Evolutionary conservation across 768 basidiomycete species (phyloP).

Genomic region (Cantharellus anzutake): DNA sequence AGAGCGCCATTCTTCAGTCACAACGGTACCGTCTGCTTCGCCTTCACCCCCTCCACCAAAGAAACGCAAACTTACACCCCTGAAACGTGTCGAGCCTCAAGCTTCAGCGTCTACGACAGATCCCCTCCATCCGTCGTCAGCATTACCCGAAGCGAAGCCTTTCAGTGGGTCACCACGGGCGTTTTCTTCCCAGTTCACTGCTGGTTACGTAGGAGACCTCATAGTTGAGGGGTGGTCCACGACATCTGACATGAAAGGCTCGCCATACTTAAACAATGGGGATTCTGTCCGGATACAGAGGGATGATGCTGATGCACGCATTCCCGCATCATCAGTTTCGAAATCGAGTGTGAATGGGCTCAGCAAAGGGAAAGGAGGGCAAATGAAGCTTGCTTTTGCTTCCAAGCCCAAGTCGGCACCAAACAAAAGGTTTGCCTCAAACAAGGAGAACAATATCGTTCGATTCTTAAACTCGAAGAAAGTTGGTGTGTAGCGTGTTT

Average conservation of each 20-base stretch:
- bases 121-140: background rate
- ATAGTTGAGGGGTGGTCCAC: constrained; percentile 8
- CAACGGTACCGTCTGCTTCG: background rate
- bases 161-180: background rate
- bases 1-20: background rate
- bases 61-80: background rate
- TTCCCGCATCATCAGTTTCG: background rate
- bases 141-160: background rate
- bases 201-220: constrained; percentile 7
- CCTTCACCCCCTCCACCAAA: background rate
- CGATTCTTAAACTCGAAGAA: constrained; percentile 8
- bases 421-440: constrained; percentile 4
- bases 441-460: constrained; percentile 8
- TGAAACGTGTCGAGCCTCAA: background rate
- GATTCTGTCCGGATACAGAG: constrained; percentile 3
- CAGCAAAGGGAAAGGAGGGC: constrained; percentile 4
- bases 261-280: background rate
- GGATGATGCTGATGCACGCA: constrained; percentile 1
- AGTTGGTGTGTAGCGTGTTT: constrained; percentile 3
- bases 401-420: background rate
- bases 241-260: constrained; percentile 4
- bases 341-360: background rate
- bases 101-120: background rate
- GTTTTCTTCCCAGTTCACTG: background rate
- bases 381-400: constrained; percentile 9